Conservation (phyloP, 345 rosid species). For the Hevea brasiliensis region DNA sequence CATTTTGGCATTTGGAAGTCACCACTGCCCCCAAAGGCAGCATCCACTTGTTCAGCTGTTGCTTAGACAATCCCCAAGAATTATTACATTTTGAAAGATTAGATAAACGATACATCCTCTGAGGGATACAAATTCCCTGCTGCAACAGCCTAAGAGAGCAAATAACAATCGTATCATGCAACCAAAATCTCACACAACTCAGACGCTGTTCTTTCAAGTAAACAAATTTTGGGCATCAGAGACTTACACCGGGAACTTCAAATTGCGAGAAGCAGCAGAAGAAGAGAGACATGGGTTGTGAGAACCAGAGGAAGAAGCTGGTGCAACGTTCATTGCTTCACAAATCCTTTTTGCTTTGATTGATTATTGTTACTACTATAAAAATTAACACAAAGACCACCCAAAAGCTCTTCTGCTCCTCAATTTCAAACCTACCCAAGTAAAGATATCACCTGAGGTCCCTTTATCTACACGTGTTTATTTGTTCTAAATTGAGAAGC, state of each 20-base stretch:
- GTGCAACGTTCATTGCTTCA: slow-evolving; percentile 28
- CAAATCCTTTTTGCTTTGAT: slow-evolving; percentile 11
- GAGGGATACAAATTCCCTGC: slow-evolving; percentile 38
- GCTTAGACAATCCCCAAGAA: slow-evolving; percentile 39
- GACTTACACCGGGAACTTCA: slow-evolving; percentile 15
- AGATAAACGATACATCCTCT: slow-evolving; percentile 38
- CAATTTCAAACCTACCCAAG: background rate
- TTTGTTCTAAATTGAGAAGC: background rate
- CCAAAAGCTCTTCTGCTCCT: background rate
- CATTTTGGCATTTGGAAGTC: slow-evolving; percentile 48
- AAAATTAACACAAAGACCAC: background rate
- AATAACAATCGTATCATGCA: background rate
- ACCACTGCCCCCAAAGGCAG: slow-evolving; percentile 55
- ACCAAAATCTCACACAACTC: background rate
- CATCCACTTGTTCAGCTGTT: slow-evolving; percentile 27
- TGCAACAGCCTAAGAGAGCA: slow-evolving; percentile 40
- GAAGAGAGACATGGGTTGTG: slow-evolving; percentile 17
- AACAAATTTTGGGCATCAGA: background rate
- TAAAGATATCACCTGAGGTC: background rate
- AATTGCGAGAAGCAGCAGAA: slow-evolving; percentile 23
- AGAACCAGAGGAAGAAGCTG: slow-evolving; percentile 21
- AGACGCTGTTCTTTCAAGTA: background rate
- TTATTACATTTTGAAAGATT: slow-evolving; percentile 28
- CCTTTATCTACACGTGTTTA: background rate
- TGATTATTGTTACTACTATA: no score